phyloP scores from a whole-genome alignment of 257 asterid species.

The Solanum phureja region DNA sequence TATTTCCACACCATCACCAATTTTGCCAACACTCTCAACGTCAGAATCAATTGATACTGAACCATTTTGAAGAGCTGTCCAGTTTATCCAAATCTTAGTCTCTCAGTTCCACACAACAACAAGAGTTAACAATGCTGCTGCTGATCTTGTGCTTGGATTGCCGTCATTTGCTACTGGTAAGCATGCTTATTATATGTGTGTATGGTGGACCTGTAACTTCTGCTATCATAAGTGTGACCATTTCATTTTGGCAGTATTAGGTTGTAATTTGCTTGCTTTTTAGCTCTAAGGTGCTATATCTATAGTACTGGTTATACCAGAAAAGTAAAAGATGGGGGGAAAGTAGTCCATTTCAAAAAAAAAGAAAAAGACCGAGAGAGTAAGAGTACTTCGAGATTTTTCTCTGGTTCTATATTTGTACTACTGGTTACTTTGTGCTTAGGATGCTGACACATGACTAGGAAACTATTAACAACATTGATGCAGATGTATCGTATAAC shows the following conservation, averaged over 20 bases:
- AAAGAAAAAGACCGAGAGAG: not conserved
- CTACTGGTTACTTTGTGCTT: not conserved
- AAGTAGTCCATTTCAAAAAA: not conserved
- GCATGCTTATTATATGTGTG: not conserved
- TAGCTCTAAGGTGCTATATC: not conserved
- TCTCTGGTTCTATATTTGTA: not conserved
- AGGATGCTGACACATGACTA: not conserved
- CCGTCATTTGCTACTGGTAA: conserved; percentile 82
- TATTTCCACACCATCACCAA: conserved; percentile 33
- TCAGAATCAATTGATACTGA: conserved; percentile 53
- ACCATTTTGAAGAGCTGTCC: conserved; percentile 46
- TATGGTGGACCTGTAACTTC: not conserved
- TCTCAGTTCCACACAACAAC: conserved; percentile 41
- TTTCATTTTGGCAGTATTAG: not conserved
- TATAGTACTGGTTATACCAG: not conserved
- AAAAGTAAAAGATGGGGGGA: not conserved
- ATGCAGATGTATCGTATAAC: not conserved
- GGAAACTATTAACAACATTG: not conserved
- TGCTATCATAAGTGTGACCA: not conserved
- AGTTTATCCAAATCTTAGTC: conserved; percentile 55
- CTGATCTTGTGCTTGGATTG: conserved; percentile 67
- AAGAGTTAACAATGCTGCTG: conserved; percentile 79
- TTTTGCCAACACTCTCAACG: conserved; percentile 42
- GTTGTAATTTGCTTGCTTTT: not conserved
- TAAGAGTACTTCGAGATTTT: not conserved